Evolutionary conservation across 257 asterid species (phyloP), one percentile per base, ranked within the genome.

Genomic region (Ajuga chamaepitys): DNA sequence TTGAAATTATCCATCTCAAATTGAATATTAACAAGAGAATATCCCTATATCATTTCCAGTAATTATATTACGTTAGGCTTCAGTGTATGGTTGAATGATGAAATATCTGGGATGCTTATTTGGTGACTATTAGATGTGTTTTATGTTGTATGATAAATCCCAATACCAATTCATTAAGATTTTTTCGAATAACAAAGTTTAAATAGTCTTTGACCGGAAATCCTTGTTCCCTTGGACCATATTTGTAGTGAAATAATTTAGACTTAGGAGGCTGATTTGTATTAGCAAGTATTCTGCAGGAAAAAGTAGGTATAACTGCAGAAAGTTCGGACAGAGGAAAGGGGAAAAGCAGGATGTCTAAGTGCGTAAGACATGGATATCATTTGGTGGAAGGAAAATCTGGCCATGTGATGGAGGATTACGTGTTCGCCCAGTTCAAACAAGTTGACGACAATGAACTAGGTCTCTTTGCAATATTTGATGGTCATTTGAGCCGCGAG

Each of bases 301-400:
- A 87, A 60, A 93, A 85, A 60, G 91, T 84, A 2, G 88, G 95
- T 4, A 62, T 86, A 21, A 35, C 76, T 66, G 44, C 84, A n/a
- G 11, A 91, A 3, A 1, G 74, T 0, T 44, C 81, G 16, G 95
- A 81, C 14, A 16, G 81, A 3, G 97, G 97, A 20, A 89, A 85
- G 72, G 99, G 97, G 62, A 93, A 83, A 83, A 93, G 99, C 50
- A 89, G 80, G 79, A 67, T 93, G 89, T 78, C 84, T 7, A 87
- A 84, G 82, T 75, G 86, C 50, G 14, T 87, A 11, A 89, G 78
- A 18, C 96, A 89, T 59, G 99, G 99, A 8, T 92, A 82, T 71
- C 95, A 92, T 75, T 45, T 85, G 67, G 81, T 92, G 7, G 95
- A 85, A 71, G 98, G 98, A 8, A 89, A 85, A 64, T 78, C 91